Base-by-base conservation (phyloP, 305 asterid genomes). In the Ilex paraguariensis region DNA sequence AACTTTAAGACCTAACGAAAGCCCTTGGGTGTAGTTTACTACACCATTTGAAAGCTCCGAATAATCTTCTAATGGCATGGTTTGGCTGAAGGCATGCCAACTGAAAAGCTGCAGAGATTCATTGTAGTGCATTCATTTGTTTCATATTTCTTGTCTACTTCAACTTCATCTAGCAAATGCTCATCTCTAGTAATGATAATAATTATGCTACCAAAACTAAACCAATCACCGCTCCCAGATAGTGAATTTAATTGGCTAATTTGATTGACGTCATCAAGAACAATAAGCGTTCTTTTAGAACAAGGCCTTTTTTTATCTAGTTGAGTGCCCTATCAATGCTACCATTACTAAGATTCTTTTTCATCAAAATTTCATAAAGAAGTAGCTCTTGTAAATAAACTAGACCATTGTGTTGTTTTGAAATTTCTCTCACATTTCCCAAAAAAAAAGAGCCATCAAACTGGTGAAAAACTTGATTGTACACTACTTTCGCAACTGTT, bases 1-100 rank as follows among this genome's bases (percentile, higher is more conserved):
- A n/a, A 17, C 33, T 40, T 32, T 46, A 39, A 67, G 66, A 6
- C 61, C 51, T 61, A 67, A 67, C 4, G 62, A 66, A 3, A 67
- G 4, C 21, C 72, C 61, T 28, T 59, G 40, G 15, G 50, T 36
- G 36, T 61, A 44, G 6, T 10, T 13, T 6, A 60, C 15, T 21
- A 54, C 3, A 7, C 13, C 10, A n/a, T n/a, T n/a, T n/a, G n/a
- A n/a, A n/a, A n/a, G n/a, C n/a, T n/a, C n/a, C n/a, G n/a, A n/a
- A n/a, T 48, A 59, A 1, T 44, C 57, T 11, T 67, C 7, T n/a
- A 60, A 0, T 31, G 61, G 62, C 6, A 1, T 13, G 6, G n/a
- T 2, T 1, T 11, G 2, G 3, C 31, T 3, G 5, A 67, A 67
- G 46, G 72, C 51, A 68, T 61, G 58, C 13, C 50, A 5, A 13